phyloP scores from a whole-genome alignment of 257 asterid genomes.

The Buddleja alternifolia region DNA sequence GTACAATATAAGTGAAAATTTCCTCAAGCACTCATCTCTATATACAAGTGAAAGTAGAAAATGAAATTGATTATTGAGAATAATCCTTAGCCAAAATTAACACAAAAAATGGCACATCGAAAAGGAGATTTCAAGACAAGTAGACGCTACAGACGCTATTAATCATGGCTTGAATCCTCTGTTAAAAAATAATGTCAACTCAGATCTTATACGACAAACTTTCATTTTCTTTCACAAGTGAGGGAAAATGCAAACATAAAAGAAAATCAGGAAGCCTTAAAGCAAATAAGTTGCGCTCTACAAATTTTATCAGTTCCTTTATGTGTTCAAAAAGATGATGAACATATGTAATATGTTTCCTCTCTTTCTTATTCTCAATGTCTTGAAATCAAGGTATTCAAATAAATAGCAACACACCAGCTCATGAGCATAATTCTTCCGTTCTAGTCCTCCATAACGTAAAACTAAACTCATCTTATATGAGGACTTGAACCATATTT shows the following conservation, averaged over 20 bases:
- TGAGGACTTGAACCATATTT: not conserved
- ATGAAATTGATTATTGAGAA: not conserved
- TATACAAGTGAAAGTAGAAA: not conserved
- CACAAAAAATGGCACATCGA: not conserved
- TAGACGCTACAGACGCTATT: not conserved
- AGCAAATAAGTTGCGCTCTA: not conserved
- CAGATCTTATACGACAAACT: not conserved
- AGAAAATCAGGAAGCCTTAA: not conserved
- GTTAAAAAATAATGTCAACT: not conserved
- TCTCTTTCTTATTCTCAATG: not conserved
- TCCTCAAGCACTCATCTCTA: conserved; percentile 8
- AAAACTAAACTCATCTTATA: conserved; percentile 1
- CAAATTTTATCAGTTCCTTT: not conserved
- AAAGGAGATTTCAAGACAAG: not conserved
- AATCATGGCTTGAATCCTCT: not conserved
- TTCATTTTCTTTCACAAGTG: not conserved
- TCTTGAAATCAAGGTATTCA: not conserved
- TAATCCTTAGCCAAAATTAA: not conserved
- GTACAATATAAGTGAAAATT: not conserved
- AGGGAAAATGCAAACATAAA: not conserved
- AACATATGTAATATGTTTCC: conserved; percentile 1
- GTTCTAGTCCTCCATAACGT: not conserved
- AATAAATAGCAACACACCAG: conserved; percentile 1
- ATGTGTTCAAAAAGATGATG: not conserved
- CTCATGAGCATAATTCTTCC: not conserved